Evolutionary conservation across 2,329 filamentous ascomycete genomes (phyloP).

Genomic region (Apiospora koreana): DNA sequence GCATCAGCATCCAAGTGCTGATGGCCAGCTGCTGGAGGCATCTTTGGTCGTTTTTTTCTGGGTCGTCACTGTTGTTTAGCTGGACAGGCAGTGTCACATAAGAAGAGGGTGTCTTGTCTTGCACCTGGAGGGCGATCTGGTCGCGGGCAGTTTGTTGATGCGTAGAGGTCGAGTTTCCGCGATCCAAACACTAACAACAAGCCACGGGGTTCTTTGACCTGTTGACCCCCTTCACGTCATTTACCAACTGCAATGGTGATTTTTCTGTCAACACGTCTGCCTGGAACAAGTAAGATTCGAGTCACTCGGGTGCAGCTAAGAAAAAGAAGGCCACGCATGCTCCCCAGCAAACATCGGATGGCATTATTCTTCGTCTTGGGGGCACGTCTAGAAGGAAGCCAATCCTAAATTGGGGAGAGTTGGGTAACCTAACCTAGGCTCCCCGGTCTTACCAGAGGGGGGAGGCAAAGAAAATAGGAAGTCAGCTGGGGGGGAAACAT

Average conservation of each 20-base stretch:
- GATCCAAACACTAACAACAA: neutral
- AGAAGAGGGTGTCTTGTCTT: constrained; percentile 2
- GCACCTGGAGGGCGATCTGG: neutral
- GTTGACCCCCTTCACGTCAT: neutral
- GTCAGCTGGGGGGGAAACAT: neutral
- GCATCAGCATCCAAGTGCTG: constrained; percentile 19
- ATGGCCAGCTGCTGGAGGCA: constrained; percentile 26
- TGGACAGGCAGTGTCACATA: neutral
- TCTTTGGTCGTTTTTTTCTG: constrained; percentile 13
- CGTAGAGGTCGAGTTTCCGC: neutral
- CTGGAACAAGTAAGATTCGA: neutral
- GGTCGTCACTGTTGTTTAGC: constrained; percentile 5
- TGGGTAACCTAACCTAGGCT: constrained; percentile 7
- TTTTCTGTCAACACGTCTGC: neutral
- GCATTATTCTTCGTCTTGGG: neutral
- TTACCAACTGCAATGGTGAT: neutral
- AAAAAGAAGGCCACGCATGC: constrained; percentile 4
- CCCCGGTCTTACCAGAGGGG: constrained; percentile 3
- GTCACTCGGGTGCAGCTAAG: neutral
- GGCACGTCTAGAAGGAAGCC: neutral
- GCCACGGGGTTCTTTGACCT: neutral
- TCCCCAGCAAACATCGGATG: constrained; percentile 1
- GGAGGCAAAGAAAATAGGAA: neutral
- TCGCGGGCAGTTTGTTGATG: neutral
- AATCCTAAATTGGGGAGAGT: constrained; percentile 2